Evolutionary conservation across 2,329 filamentous ascomycete species (phyloP), one percentile per base, ranked within the genome.

Genomic region (Stagonosporopsis cucurbitacearum): DNA sequence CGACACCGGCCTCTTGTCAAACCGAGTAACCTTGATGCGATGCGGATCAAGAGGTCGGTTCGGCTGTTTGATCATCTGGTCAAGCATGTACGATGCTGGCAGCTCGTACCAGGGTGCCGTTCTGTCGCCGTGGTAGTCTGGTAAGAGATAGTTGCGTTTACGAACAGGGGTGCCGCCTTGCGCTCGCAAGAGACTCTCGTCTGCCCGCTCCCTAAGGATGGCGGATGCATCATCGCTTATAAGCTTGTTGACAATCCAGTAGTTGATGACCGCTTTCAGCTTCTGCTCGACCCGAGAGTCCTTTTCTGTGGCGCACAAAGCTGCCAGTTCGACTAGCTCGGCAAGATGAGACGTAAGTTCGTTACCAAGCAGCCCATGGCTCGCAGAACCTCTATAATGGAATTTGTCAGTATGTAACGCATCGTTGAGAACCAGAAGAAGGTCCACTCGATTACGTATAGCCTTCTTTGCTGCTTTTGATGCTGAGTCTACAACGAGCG

Each of bases 341-440:
- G 84, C 80, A 8, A 95, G 77, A 61, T 81, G 80, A 7, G 82
- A 78, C 60, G 87, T 84, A 50, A 91, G 50, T 25, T 58, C 57
- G 6, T 35, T 44, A 37, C 61, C 41, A 40, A 71, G 45, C 13
- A 57, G 30, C 19, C 49, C 52, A 30, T 48, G 43, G 20, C 58
- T 59, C 12, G 35, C 43, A 20, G 39, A 36, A 32, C 37, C 60
- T 26, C 54, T 59, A 50, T 51, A 57, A 43, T 71, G 67, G 30
- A 56, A 67, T 32, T 63, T 70, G 48, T 66, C 65, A 63, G 65
- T 51, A 47, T 92, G 87, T 22, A 96, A 80, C 23, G 91, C 78
- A 74, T 96, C 92, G 75, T 87, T 93, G 57, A 95, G 67, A 37
- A 96, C 76, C 73, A 94, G 93, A 6, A 96, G 81, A 6, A 95